Conservation (phyloP, 306 rosid species). For the Hippophae rhamnoides region DNA sequence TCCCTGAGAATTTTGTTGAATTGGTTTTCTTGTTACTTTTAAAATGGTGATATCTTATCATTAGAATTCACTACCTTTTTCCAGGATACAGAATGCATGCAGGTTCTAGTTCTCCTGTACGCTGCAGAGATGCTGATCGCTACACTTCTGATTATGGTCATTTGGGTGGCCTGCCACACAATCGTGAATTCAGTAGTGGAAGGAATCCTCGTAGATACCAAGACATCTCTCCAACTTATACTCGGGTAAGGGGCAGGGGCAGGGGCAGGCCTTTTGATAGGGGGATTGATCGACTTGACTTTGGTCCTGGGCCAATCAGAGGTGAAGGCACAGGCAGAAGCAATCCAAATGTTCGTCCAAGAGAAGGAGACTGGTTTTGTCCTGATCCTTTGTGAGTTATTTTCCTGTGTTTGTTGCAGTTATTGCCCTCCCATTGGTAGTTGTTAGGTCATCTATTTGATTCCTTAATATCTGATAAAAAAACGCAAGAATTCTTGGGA, state of each 20-base stretch:
- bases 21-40: conserved; percentile 26
- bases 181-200: conserved; percentile 53
- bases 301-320: conserved; percentile 52
- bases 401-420: not conserved
- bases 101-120: conserved; percentile 86
- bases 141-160: conserved; percentile 50
- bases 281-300: conserved; percentile 53
- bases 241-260: conserved; percentile 53
- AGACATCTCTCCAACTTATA: conserved; percentile 62
- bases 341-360: conserved; percentile 87
- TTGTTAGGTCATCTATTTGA: too few species aligned
- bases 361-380: conserved; percentile 93
- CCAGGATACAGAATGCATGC: conserved; percentile 93
- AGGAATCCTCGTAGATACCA: conserved; percentile 64
- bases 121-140: conserved; percentile 55
- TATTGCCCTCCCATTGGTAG: not conserved
- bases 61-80: conserved; percentile 37
- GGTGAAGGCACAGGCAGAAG: conserved; percentile 62
- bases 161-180: conserved; percentile 29
- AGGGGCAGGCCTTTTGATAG: conserved; percentile 70
- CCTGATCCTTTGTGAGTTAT: conserved; percentile 62
- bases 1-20: conserved; percentile 25
- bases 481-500: too few species aligned
- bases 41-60: conserved; percentile 31
- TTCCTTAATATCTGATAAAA: too few species aligned